Evolutionary conservation across 495 filamentous ascomycete species (phyloP).

Genomic region (Aspergillus indologenus): DNA sequence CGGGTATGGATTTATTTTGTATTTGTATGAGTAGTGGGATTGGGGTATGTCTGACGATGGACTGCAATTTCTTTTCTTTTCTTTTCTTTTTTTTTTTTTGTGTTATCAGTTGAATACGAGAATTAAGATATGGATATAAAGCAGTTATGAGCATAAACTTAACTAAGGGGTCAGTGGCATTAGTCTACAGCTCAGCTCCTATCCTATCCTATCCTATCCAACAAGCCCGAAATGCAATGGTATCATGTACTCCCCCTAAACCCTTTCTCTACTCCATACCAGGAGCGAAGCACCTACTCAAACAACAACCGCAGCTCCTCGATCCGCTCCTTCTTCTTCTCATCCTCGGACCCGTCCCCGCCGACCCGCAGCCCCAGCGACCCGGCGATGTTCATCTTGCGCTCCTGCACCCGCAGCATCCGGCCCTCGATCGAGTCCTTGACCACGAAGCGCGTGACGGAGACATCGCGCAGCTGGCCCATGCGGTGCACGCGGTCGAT

Average conservation of each 20-base stretch:
- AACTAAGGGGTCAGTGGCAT: too few species aligned
- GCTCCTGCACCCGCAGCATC: slow-evolving; percentile 90
- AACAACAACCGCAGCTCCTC: slow-evolving; percentile 94
- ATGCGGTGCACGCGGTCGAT: slow-evolving; percentile 99
- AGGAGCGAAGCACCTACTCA: slow-evolving; percentile 44
- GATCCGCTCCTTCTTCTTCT: slow-evolving; percentile 83
- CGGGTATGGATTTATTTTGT: too few species aligned
- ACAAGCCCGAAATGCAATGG: background rate
- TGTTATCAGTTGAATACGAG: too few species aligned
- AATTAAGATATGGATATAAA: too few species aligned
- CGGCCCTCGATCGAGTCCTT: slow-evolving; percentile 89
- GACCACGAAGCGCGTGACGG: slow-evolving; percentile 81
- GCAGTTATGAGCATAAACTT: too few species aligned
- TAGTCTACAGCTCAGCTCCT: too few species aligned
- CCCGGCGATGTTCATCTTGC: slow-evolving; percentile 84
- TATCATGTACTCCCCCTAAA: slow-evolving; percentile 5
- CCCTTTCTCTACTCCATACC: background rate
- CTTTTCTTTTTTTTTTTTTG: too few species aligned
- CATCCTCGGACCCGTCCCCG: slow-evolving; percentile 72
- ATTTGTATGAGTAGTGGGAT: too few species aligned
- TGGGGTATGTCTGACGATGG: too few species aligned
- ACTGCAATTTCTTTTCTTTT: too few species aligned
- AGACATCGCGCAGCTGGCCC: slow-evolving; percentile 87
- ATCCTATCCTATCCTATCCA: too few species aligned
- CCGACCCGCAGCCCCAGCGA: slow-evolving; percentile 75